Evolutionary conservation across 257 asterid species (phyloP).

Genomic region (Mentha longifolia): DNA sequence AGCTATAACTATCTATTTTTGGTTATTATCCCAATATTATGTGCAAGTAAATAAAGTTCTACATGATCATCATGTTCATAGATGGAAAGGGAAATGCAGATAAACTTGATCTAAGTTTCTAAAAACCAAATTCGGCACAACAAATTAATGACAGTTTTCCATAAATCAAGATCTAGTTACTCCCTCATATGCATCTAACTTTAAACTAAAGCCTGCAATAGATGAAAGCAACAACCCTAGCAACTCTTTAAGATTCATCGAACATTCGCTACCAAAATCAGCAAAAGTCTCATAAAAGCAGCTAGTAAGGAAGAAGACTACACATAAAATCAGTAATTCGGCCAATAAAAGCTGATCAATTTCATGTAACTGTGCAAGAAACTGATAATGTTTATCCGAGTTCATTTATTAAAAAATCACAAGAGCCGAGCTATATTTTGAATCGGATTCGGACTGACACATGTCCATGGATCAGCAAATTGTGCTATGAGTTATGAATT

Average conservation of each 20-base stretch:
- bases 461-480: conserved; percentile 47
- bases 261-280: conserved; percentile 29
- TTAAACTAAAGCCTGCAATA: neutral
- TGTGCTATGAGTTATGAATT: conserved; percentile 60
- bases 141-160: neutral
- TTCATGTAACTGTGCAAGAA: conserved; percentile 23
- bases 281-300: conserved; percentile 15
- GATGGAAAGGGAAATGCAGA: conserved; percentile 14
- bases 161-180: conserved; percentile 19
- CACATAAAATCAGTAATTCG: neutral
- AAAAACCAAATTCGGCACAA: conserved; percentile 14
- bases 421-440: conserved; percentile 46
- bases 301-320: conserved; percentile 14
- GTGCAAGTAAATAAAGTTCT: neutral
- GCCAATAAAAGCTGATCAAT: too few relatives aligned
- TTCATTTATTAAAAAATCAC: conserved; percentile 39
- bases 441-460: conserved; percentile 50
- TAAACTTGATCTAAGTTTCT: neutral
- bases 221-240: neutral
- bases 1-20: conserved; percentile 2
- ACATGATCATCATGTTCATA: conserved; percentile 8
- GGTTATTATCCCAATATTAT: neutral
- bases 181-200: conserved; percentile 5
- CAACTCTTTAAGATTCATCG: conserved; percentile 5
- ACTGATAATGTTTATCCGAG: neutral